Evolutionary conservation across 306 rosid species (phyloP).

Genomic region (Cucurbita maxima): DNA sequence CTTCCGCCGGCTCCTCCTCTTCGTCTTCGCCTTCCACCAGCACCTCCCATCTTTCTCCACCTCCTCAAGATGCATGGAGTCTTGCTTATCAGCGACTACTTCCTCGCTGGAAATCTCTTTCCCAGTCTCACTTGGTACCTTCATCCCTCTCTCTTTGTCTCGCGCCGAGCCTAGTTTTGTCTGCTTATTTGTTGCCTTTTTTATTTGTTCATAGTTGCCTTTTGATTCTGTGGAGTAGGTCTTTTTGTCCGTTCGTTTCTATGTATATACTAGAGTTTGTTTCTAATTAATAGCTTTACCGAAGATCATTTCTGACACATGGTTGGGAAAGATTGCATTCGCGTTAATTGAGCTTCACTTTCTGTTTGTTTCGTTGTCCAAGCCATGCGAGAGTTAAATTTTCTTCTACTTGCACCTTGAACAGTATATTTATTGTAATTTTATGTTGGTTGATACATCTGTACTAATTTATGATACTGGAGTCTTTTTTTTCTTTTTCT

Average conservation of each 20-base stretch:
- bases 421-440: not conserved
- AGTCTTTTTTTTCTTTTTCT: not conserved
- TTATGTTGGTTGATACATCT: not conserved
- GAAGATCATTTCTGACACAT: not conserved
- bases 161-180: not conserved
- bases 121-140: constrained; percentile 27
- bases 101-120: constrained; percentile 31
- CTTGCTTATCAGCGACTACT: constrained; percentile 23
- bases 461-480: not conserved
- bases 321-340: not conserved
- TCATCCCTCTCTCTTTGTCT: not conserved
- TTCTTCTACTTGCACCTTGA: not conserved
- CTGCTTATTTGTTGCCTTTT: not conserved
- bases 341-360: not conserved
- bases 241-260: not conserved
- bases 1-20: constrained; percentile 6
- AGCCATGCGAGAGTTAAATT: not conserved
- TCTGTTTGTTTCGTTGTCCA: not conserved
- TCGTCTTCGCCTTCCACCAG: constrained; percentile 6
- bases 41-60: constrained; percentile 16
- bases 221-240: not conserved
- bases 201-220: not conserved
- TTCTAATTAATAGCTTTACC: not conserved
- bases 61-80: constrained; percentile 39
- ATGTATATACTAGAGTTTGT: not conserved